Evolutionary conservation across 2,329 filamentous ascomycete genomes (phyloP).

Genomic region (Alternaria sp.): DNA sequence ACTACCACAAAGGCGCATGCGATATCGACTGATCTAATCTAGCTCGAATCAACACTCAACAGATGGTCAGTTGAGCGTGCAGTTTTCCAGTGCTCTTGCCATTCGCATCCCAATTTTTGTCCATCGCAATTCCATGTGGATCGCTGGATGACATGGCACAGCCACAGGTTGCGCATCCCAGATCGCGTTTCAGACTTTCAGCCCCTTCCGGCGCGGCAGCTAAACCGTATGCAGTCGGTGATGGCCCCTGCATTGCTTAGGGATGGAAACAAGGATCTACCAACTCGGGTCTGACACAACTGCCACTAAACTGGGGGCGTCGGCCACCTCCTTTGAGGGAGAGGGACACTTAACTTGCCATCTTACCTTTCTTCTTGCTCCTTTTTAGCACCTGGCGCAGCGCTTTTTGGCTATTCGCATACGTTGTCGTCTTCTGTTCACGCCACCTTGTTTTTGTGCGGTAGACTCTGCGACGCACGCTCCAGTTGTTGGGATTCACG

Average conservation of each 20-base stretch:
- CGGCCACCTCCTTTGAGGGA: conserved; percentile 3
- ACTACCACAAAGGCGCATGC: conserved; percentile 6
- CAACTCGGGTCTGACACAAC: conserved; percentile 1
- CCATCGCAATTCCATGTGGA: background rate
- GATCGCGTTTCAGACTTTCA: conserved; percentile 1
- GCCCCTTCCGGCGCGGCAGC: conserved; percentile 2
- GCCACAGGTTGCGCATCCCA: conserved; percentile 1
- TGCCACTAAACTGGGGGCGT: conserved; percentile 6
- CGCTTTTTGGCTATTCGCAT: background rate
- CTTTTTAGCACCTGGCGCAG: background rate
- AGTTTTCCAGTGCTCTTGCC: background rate
- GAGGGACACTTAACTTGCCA: background rate
- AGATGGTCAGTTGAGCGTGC: background rate
- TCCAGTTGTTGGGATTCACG: background rate
- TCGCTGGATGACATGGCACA: background rate
- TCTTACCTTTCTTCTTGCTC: background rate
- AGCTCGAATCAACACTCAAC: background rate
- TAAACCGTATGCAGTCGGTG: background rate
- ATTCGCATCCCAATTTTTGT: background rate
- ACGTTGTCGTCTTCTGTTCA: background rate
- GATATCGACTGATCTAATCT: background rate
- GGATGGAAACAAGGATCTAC: conserved; percentile 3
- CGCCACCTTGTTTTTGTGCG: background rate
- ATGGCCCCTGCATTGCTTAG: conserved; percentile 2
- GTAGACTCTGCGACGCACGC: background rate